Evolutionary conservation across 2,329 filamentous ascomycete species (phyloP), one percentile per base, ranked within the genome.

Genomic region (Cladobotryum protrusum): DNA sequence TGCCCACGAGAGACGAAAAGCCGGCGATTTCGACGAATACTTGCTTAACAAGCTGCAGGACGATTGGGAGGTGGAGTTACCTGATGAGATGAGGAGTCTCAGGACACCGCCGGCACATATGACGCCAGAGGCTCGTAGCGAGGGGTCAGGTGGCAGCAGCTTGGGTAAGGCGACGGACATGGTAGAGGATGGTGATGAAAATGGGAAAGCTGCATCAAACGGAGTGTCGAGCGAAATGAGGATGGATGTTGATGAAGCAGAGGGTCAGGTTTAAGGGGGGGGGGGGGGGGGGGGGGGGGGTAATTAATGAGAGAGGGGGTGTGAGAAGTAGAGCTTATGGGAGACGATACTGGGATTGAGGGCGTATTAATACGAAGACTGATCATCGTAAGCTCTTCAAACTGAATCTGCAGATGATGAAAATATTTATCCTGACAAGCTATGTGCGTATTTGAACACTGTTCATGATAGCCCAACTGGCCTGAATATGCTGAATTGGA

Each of bases 1-100:
- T 4, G 78, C 79, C 1, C 75, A 80, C 53, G 66, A 70, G 48
- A 67, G 70, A 58, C 73, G 77, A 49, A 67, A 64, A 45, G 59
- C 65, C 1, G 79, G 79, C 4, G 66, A 74, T 2, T 82, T 78
- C 52, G 72, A 80, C 51, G 70, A 71, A 3, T 73, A 70, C 46
- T 62, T 78, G 29, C 61, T 67, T 9, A 57, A 62, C 2, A 70
- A 70, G 47, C 76, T 81, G 50, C 66, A 72, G 57, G 61, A 68
- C 3, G 72, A 73, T 20, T 82, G 78, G 77, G 68, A 61, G 0
- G 65, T 72, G 7, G 56, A 68, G 47, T 55, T 77, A 43, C 72
- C 72, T 0, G 59, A 59, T 13, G 63, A 60, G 32, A 55, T 66
- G 52, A 63, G 58, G 52, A 55, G 20, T 32, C 32, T 14, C 15